Percentiles rank a stretch among this genome's conserved stretches.
These are phyloP conservation scores for Cudoniella acicularis DNA, from an alignment of 495 filamentous ascomycete genomes.

Conservation along the genomic window DNA sequence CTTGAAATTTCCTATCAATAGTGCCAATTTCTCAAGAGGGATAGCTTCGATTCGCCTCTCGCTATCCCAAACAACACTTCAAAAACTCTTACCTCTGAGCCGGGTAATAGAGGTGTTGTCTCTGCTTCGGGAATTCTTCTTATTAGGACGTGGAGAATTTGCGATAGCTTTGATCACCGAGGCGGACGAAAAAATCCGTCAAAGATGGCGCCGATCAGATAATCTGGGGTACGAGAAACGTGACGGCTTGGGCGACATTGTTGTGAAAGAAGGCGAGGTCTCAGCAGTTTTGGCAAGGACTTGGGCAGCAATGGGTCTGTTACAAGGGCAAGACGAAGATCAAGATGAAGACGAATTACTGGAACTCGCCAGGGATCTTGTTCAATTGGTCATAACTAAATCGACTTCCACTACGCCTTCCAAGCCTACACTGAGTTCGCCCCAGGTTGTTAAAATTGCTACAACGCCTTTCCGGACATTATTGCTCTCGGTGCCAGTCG, in stretches of 20 bases:
- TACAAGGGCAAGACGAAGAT: conserved; percentile 66
- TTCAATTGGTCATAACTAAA: conserved; percentile 62
- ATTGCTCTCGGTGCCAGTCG: conserved; percentile 72
- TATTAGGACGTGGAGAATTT: conserved; percentile 87
- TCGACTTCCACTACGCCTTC: conserved; percentile 31
- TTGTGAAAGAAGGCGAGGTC: conserved; percentile 85
- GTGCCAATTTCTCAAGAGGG: conserved; percentile 61
- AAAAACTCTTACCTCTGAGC: conserved; percentile 70
- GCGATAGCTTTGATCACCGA: conserved; percentile 79
- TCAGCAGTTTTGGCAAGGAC: conserved; percentile 66
- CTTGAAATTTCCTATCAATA: conserved; percentile 68
- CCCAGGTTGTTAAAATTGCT: conserved; percentile 31
- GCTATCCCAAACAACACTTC: conserved; percentile 74
- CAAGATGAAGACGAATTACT: conserved; percentile 71
- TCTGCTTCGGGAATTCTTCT: conserved; percentile 79
- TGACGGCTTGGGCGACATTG: conserved; percentile 47
- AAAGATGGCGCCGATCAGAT: conserved; percentile 50
- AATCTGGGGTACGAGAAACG: conserved; percentile 51
- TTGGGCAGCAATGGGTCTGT: conserved; percentile 70
- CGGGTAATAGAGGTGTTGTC: conserved; percentile 73
- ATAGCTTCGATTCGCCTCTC: conserved; percentile 75
- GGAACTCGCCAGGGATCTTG: conserved; percentile 73
- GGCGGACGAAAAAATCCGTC: conserved; percentile 69
- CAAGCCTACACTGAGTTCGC: neutral
- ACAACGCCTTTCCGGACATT: conserved; percentile 69